Conservation (phyloP, 495 filamentous ascomycete species). For the Neurospora sublineolata region DNA sequence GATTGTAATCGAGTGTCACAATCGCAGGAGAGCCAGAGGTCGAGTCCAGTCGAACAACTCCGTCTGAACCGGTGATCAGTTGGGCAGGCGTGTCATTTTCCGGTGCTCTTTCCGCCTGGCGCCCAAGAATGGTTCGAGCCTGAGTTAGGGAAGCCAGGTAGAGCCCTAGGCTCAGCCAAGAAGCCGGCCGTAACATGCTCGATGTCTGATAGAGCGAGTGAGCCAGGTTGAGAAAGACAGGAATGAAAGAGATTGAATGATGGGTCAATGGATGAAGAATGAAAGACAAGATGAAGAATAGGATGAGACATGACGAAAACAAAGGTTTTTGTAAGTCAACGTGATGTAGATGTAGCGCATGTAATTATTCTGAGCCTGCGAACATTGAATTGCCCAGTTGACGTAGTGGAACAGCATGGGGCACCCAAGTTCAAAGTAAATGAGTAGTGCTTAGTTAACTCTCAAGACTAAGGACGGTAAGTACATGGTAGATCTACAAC, state of each 20-base stretch:
- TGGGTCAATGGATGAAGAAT: neutral
- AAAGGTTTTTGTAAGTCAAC: too few relatives aligned
- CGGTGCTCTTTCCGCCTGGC: neutral
- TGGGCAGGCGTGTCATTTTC: neutral
- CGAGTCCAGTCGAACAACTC: neutral
- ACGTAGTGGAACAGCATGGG: too few relatives aligned
- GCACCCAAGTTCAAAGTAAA: too few relatives aligned
- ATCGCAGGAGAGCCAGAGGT: neutral
- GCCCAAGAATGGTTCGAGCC: neutral
- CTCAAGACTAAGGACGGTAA: too few relatives aligned
- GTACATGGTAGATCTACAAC: too few relatives aligned
- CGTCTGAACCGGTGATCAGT: neutral
- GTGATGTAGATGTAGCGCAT: too few relatives aligned
- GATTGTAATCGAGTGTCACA: neutral
- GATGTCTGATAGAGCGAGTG: neutral
- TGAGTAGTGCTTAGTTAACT: too few relatives aligned
- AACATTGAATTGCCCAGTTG: too few relatives aligned
- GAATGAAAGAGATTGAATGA: neutral
- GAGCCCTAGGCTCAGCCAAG: neutral
- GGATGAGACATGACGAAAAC: too few relatives aligned
- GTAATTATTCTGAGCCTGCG: too few relatives aligned
- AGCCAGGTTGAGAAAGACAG: neutral
- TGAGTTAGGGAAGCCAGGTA: too few relatives aligned
- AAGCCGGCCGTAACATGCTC: neutral
- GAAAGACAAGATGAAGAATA: neutral